A percentile compares a stretch with the other conserved stretches of the same genome.
These are phyloP conservation scores for Glycine tomentella DNA, from an alignment of 306 rosid genomes.

Conservation along the genomic window DNA sequence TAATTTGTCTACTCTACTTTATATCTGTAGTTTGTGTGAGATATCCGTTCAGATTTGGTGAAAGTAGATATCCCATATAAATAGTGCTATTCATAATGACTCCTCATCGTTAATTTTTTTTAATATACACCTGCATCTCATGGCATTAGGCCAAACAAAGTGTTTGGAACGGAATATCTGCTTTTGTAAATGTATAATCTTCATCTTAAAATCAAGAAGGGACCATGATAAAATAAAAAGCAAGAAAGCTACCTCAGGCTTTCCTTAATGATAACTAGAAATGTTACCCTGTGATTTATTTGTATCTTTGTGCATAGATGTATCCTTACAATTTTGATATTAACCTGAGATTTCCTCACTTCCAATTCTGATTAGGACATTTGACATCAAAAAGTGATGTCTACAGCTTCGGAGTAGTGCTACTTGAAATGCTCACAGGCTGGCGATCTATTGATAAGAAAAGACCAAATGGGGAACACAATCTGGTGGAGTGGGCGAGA, in stretches of 20 bases:
- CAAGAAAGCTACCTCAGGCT: background rate
- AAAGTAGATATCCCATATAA: too few species aligned
- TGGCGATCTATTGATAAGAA: constrained; percentile 87
- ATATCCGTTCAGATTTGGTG: too few species aligned
- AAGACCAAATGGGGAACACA: constrained; percentile 95
- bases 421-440: constrained; percentile 94
- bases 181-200: too few species aligned
- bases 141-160: too few species aligned
- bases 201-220: too few species aligned
- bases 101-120: too few species aligned
- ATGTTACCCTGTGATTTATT: constrained; percentile 6
- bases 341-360: background rate
- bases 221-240: too few species aligned
- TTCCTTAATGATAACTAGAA: background rate
- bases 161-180: too few species aligned
- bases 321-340: background rate
- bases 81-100: too few species aligned
- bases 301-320: background rate
- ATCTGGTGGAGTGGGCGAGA: constrained; percentile 94
- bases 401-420: constrained; percentile 95
- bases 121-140: too few species aligned
- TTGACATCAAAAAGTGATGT: constrained; percentile 93
- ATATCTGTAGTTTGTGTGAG: too few species aligned
- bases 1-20: too few species aligned
- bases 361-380: constrained; percentile 68